Evolutionary conservation across 2,329 filamentous ascomycete genomes (phyloP).

Genomic region (Apiospora pterosperma): DNA sequence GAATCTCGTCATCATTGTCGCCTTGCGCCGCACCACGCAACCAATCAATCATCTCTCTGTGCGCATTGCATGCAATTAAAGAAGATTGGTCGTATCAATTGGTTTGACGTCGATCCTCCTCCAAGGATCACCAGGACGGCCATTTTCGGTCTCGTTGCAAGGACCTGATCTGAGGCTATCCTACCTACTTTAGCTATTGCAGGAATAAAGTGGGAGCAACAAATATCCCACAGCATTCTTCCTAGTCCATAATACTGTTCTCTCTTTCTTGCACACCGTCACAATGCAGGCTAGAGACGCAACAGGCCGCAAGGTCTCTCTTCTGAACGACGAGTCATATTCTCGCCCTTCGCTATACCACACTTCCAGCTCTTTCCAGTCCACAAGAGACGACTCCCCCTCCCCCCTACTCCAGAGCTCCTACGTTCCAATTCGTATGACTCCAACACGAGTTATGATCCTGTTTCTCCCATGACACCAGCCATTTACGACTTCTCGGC

Average conservation of each 20-base stretch:
- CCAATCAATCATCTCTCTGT: no score
- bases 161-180: background rate
- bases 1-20: no score
- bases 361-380: conserved; percentile 33
- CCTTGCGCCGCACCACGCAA: no score
- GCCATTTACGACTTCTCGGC: conserved; percentile 41
- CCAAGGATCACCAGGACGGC: no score
- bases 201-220: background rate
- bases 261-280: conserved; percentile 14
- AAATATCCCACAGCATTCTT: background rate
- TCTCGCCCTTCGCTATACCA: conserved; percentile 29
- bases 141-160: no score
- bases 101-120: background rate
- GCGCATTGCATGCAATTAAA: no score
- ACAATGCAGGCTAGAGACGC: conserved; percentile 55
- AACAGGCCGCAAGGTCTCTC: conserved; percentile 54
- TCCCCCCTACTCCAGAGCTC: conserved; percentile 54
- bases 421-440: conserved; percentile 60
- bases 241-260: background rate
- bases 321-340: conserved; percentile 53
- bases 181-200: background rate
- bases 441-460: conserved; percentile 51
- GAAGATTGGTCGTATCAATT: background rate
- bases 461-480: conserved; percentile 54
- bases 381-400: conserved; percentile 39